Base-by-base conservation (phyloP, 176 grass and related monocot genomes). In the Miscanthus lutarioriparius region DNA sequence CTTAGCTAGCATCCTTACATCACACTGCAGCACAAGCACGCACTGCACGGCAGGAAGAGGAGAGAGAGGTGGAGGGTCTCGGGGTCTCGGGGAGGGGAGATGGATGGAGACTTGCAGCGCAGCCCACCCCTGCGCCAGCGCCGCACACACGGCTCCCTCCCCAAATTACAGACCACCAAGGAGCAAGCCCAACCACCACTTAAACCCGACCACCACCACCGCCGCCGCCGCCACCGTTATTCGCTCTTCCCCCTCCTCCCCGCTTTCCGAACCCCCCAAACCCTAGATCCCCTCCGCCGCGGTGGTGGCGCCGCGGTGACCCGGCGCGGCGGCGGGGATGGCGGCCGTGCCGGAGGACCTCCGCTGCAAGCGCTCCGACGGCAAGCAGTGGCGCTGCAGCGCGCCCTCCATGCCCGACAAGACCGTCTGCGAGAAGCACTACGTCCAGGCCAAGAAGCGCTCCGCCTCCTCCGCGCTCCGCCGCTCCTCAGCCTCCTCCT, bases 321-420 rank as follows among this genome's bases (percentile, higher is more conserved):
- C 44, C 23, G 41, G 13, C 20, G 66, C 17, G 36, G 5, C 44
- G 59, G 11, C 75, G 27, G 63, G 44, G 82, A 89, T 82, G 87
- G 92, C 80, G 61, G 83, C 85, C 67, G 83, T 91, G 79, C 85
- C 93, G 63, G 96, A 99, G 81, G 96, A 96, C 25, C 73, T 96
- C 70, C 82, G 96, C 38, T 99, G 96, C 96, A 99, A 96, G 87
- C 90, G 96, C 72, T 99, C 96, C 28, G 96, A 99, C 80, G 96
- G 96, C 41, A 99, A 99, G 91, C 96, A 99, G 91, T 99, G 96
- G 96, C 87, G 96, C 35, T 99, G 96, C 91, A 94, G 87, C 80
- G 96, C 93, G 3, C 74, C 85, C 22, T 95, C 96, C 69, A 94
- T 99, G 93, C 93, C 93, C 48, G 96, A 91, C 83, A 98, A 98